phyloP scores from a whole-genome alignment of 176 grass and related monocot genomes.

The Calamus simplicifolius region DNA sequence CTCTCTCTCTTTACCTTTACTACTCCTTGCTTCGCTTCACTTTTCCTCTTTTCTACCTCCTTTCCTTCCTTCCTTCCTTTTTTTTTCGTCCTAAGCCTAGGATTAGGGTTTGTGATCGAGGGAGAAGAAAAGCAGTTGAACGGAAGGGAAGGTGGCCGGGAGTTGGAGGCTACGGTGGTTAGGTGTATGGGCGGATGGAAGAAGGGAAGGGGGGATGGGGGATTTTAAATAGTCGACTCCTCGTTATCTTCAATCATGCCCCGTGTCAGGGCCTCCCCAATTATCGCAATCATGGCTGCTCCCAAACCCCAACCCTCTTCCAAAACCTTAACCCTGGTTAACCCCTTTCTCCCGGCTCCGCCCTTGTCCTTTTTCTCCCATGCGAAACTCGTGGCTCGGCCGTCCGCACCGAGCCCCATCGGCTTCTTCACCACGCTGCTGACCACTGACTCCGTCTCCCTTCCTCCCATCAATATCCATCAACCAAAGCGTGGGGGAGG shows the following conservation, averaged over 20 bases:
- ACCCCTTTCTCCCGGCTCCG: no score
- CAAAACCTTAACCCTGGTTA: neutral
- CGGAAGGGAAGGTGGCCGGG: no score
- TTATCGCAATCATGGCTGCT: slow-evolving; percentile 2
- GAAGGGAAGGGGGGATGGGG: no score
- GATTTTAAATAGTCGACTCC: neutral
- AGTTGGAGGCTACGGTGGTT: no score
- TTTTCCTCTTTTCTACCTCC: neutral
- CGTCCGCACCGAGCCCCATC: no score
- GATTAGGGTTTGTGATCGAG: neutral
- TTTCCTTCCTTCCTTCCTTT: neutral
- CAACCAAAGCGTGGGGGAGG: neutral
- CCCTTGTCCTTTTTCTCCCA: no score
- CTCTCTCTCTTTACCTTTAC: neutral
- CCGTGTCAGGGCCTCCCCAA: neutral
- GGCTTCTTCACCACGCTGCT: no score
- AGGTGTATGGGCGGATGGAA: no score
- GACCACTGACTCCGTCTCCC: no score
- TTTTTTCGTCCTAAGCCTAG: slow-evolving; percentile 17
- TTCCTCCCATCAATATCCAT: no score
- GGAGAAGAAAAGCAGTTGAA: neutral
- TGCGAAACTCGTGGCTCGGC: no score
- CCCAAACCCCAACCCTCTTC: neutral
- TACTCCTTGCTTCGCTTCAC: neutral
- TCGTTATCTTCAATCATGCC: neutral